Percentiles rank a stretch among this genome's conserved stretches.
Evolutionary conservation across 2,329 filamentous ascomycete species (phyloP).

Genomic region (Beauveria caledonica): DNA sequence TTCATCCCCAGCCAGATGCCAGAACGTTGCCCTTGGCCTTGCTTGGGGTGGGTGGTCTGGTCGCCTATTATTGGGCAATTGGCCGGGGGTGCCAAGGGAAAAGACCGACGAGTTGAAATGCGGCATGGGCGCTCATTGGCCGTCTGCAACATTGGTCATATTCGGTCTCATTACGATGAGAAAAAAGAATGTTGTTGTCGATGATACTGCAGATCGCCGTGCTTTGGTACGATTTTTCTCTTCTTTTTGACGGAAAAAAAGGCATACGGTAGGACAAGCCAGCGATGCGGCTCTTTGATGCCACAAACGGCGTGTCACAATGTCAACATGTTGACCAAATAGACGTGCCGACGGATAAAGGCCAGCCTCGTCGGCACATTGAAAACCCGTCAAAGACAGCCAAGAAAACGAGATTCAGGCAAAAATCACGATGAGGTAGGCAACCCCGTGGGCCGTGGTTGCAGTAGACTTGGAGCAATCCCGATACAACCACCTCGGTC

Average conservation of each 20-base stretch:
- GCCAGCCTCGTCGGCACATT: neutral
- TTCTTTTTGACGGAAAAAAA: too few relatives aligned
- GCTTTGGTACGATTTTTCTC: too few relatives aligned
- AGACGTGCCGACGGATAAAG: too few relatives aligned
- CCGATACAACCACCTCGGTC: neutral
- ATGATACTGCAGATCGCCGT: too few relatives aligned
- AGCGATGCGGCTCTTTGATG: neutral
- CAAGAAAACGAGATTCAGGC: neutral
- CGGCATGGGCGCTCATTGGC: too few relatives aligned
- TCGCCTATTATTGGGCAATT: conserved; percentile 1
- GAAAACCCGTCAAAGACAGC: neutral
- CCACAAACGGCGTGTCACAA: neutral
- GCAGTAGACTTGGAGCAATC: neutral
- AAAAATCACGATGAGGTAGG: neutral
- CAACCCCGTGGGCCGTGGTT: neutral
- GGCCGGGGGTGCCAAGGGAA: neutral
- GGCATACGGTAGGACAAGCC: neutral
- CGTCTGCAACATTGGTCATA: too few relatives aligned
- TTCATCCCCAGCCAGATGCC: neutral
- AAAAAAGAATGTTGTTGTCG: too few relatives aligned
- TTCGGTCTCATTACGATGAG: too few relatives aligned
- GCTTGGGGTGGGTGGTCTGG: neutral
- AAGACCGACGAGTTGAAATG: too few relatives aligned
- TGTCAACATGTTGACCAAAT: too few relatives aligned
- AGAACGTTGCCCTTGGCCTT: neutral